Evolutionary conservation across 2,329 filamentous ascomycete genomes (phyloP).

Genomic region (Alternaria brassicae): DNA sequence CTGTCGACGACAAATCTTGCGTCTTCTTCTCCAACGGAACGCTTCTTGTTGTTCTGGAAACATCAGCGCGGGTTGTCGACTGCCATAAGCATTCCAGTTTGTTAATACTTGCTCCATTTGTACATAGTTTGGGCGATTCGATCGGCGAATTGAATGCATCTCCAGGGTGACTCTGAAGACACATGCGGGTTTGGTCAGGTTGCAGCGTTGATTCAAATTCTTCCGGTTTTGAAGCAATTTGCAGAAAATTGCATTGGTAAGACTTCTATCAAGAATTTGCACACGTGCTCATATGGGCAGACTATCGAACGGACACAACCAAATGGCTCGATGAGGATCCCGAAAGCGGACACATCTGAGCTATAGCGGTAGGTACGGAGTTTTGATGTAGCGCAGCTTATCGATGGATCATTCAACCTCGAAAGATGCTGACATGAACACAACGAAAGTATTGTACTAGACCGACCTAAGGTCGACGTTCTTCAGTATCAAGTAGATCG

Average conservation of each 20-base stretch:
- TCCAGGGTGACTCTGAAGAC: neutral
- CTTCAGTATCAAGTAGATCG: neutral
- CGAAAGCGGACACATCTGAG: neutral
- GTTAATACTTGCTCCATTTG: neutral
- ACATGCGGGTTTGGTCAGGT: neutral
- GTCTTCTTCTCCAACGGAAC: neutral
- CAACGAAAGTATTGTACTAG: neutral
- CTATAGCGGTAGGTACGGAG: neutral
- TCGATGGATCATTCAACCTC: too few relatives aligned
- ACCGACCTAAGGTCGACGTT: neutral
- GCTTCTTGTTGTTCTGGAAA: too few relatives aligned
- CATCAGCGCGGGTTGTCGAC: neutral
- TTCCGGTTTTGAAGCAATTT: neutral
- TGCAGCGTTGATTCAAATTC: neutral
- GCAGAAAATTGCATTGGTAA: neutral
- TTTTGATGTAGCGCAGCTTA: too few relatives aligned
- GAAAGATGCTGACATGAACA: too few relatives aligned
- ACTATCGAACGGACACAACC: neutral
- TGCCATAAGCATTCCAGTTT: neutral
- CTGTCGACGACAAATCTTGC: neutral
- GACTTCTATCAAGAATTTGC: neutral
- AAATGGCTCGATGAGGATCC: neutral
- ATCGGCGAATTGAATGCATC: neutral
- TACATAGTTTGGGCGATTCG: neutral
- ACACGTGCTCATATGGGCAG: neutral